Percentiles rank a stretch among this genome's conserved stretches.
Evolutionary conservation across 768 basidiomycete genomes (phyloP).

Genomic region (Russula sp.): DNA sequence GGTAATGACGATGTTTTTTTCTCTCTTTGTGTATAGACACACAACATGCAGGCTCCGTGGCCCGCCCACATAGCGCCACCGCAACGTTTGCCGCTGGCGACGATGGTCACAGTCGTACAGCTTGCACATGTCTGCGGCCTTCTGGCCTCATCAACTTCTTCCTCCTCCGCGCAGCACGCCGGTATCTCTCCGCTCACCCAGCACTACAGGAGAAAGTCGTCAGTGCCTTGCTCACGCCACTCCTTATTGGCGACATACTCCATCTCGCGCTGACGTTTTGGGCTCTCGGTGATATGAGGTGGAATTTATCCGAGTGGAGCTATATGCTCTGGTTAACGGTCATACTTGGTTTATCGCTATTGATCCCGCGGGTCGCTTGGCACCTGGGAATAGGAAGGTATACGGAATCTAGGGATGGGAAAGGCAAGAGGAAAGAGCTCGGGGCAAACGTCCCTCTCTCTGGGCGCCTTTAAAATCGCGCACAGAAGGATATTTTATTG

Average conservation of each 20-base stretch:
- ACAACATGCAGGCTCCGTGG: slow-evolving; percentile 78
- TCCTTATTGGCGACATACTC: slow-evolving; percentile 64
- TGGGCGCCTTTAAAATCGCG: background rate
- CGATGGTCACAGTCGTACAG: slow-evolving; percentile 67
- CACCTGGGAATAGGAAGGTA: slow-evolving; percentile 73
- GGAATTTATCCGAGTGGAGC: slow-evolving; percentile 60
- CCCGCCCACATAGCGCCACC: slow-evolving; percentile 48
- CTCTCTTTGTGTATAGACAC: slow-evolving; percentile 44
- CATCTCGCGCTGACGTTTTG: slow-evolving; percentile 69
- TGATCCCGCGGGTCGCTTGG: slow-evolving; percentile 73
- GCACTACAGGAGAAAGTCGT: slow-evolving; percentile 73
- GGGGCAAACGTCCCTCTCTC: slow-evolving; percentile 3
- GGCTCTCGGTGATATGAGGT: slow-evolving; percentile 70
- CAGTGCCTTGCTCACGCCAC: slow-evolving; percentile 58
- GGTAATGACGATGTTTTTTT: background rate
- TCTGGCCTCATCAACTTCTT: slow-evolving; percentile 69
- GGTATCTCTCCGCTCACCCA: slow-evolving; percentile 54
- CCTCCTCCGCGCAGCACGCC: slow-evolving; percentile 58
- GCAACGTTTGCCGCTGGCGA: slow-evolving; percentile 53
- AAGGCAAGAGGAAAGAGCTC: slow-evolving; percentile 7
- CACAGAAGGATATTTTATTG: background rate
- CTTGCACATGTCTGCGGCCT: slow-evolving; percentile 77
- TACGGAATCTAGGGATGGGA: slow-evolving; percentile 59
- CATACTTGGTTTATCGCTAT: slow-evolving; percentile 56
- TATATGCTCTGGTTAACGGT: slow-evolving; percentile 70